phyloP scores from a whole-genome alignment of 2,329 filamentous ascomycete species.

The Sodiomyces alkalinus region DNA sequence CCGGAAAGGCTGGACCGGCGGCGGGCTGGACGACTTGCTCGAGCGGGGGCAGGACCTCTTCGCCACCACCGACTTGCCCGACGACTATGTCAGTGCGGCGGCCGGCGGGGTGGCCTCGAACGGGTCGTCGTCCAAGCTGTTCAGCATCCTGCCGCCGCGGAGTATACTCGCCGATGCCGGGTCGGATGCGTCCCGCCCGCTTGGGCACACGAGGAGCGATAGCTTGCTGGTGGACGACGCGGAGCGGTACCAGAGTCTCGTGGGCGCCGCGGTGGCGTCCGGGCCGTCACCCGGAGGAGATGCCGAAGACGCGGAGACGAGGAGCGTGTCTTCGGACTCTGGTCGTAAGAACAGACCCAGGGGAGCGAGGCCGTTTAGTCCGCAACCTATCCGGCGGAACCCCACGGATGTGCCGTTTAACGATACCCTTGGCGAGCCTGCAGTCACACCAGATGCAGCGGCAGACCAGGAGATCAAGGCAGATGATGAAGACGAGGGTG shows the following conservation, averaged over 20 bases:
- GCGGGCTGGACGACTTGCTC: constrained; percentile 49
- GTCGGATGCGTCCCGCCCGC: constrained; percentile 20
- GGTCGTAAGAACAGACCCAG: constrained; percentile 39
- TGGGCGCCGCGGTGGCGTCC: constrained; percentile 23
- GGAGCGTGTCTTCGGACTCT: constrained; percentile 33
- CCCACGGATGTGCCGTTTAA: constrained; percentile 23
- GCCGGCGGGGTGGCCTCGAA: constrained; percentile 16
- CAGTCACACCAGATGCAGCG: not conserved
- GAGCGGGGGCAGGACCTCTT: constrained; percentile 50
- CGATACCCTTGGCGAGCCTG: constrained; percentile 2
- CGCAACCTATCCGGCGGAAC: constrained; percentile 30
- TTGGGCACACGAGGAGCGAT: constrained; percentile 33
- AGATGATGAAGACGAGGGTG: constrained; percentile 7
- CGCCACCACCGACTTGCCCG: constrained; percentile 19
- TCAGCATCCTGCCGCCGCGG: constrained; percentile 48
- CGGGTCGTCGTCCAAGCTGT: constrained; percentile 31
- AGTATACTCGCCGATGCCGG: constrained; percentile 42
- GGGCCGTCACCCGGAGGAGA: constrained; percentile 9
- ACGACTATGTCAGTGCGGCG: constrained; percentile 18
- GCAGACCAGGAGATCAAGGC: constrained; percentile 3
- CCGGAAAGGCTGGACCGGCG: constrained; percentile 52
- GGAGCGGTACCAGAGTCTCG: constrained; percentile 42
- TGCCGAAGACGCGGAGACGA: constrained; percentile 22
- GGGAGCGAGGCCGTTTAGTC: constrained; percentile 43
- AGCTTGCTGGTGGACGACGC: constrained; percentile 35